Base-by-base conservation (phyloP, 805 yeast species). In the Teunomyces atbi region DNA sequence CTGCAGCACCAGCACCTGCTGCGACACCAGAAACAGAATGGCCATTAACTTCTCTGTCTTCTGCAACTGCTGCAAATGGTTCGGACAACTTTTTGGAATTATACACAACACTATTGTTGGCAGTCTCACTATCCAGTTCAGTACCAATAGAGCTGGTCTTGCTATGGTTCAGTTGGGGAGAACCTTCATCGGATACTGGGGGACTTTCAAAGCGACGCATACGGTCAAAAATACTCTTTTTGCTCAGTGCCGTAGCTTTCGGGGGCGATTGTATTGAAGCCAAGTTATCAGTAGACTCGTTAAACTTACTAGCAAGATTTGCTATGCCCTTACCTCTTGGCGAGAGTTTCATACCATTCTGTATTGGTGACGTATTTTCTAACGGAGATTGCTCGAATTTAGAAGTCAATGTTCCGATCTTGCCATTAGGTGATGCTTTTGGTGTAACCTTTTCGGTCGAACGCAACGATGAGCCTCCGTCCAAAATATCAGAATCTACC, bases 151-250 rank as follows among this genome's bases (percentile, higher is more conserved):
- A 37, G 30, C 41, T 28, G n/a, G 34, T 33, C 7, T 41, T 46
- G 32, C 43, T 38, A 20, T 41, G 23, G 10, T 5, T 21, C 42
- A 41, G 48, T 19, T 13, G 39, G 33, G 28, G 47, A 39, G 11
- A 28, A 13, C 15, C 21, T 16, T 20, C 21, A 18, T 20, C 18
- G 12, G 35, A 21, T 12, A 45, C 54, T 4, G 45, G 45, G 8
- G 68, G 60, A 33, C 55, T 58, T 49, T 69, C 74, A 48, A 68
- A 70, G 43, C 67, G 68, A 49, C 60, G 66, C 16, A 70, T 68
- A 51, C 62, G 65, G 46, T 69, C 73, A 45, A 67, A 55, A 12
- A 70, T 66, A 44, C 54, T 57, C 13, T 49, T 48, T 30, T 42
- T 54, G 27, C 45, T 50, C 12, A 54, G 43, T 45, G 58, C 65